Evolutionary conservation across 2,329 filamentous ascomycete species (phyloP), one percentile per base, ranked within the genome.

Genomic region (Diaporthe ilicicola): DNA sequence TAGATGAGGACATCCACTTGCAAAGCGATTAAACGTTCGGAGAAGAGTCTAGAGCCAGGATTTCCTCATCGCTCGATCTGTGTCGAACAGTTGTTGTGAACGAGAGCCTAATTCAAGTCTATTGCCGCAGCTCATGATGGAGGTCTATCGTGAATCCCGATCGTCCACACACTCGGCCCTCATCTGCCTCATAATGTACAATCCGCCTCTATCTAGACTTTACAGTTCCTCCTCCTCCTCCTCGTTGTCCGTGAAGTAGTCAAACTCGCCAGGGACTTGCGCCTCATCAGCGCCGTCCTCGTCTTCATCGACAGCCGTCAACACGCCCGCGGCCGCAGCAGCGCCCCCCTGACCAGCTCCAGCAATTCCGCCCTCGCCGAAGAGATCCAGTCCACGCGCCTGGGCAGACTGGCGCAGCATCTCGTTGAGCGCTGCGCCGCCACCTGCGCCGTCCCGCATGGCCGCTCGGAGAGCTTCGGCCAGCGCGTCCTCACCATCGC

Each of bases 261-360:
- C 92, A 81, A 96, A 96, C 65, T 93, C 91, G 13, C 84, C 83
- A 6, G 93, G 94, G 8, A 89, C 80, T 46, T 87, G 83, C 2
- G 93, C 93, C 78, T 95, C 93, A 76, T 92, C 91, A 15, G 89
- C 91, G 42, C 87, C 91, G 73, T 94, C 92, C 12, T 87, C 90
- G 76, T 95, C 93, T 81, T 98, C 95, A 76, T 98, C 95, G 4
- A 97, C 90, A 7, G 94, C 92, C 4, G 93, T 97, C 75, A 97
- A 84, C 2, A 97, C 93, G 69, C 92, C 93, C 0, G 93, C 94
- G 0, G 92, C 92, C 0, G 92, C 92, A 0, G 90, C 91, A 22
- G 93, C 91, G 65, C 92, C 89, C 50, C 82, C 79, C 24, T 79
- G 81, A 15, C 75, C 74, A 51, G 71, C 75, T 7, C 76, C 46